These are phyloP conservation scores for Aristolochia contorta DNA, from an alignment of 164 flowering plant genomes.

Conservation along the genomic window DNA sequence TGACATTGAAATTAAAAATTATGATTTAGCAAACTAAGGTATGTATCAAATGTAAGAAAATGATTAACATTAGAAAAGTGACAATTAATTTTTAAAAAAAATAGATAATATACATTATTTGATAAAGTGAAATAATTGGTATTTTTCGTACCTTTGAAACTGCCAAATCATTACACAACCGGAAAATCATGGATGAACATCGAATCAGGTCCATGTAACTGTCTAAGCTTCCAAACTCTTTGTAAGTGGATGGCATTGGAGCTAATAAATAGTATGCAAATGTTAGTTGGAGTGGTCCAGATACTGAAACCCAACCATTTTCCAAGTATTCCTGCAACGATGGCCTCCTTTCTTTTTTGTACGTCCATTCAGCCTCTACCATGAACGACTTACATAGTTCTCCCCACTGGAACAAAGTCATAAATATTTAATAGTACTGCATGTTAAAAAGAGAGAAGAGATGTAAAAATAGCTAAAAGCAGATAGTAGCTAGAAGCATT, in stretches of 20 bases:
- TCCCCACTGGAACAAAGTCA: conserved; percentile 36
- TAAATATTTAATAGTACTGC: neutral
- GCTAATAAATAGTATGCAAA: too few species aligned
- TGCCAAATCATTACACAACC: conserved; percentile 34
- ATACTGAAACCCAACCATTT: too few species aligned
- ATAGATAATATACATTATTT: too few species aligned
- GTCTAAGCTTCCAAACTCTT: conserved; percentile 11
- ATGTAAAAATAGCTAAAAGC: neutral
- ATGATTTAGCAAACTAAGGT: neutral
- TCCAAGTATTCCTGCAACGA: conserved; percentile 32
- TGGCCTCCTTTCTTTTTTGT: conserved; percentile 25
- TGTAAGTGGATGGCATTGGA: neutral
- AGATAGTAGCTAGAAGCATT: neutral
- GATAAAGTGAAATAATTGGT: too few species aligned
- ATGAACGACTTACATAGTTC: conserved; percentile 33
- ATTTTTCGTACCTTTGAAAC: conserved; percentile 17
- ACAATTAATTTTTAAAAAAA: too few species aligned
- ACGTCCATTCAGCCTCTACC: conserved; percentile 55
- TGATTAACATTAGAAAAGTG: too few species aligned
- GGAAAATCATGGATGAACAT: conserved; percentile 22
- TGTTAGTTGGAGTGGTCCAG: too few species aligned
- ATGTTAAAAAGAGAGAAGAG: neutral
- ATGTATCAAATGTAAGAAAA: neutral
- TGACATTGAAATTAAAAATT: neutral
- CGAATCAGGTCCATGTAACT: conserved; percentile 11